phyloP scores from a whole-genome alignment of 2,329 filamentous ascomycete species.

The Aspergillus puulaauensis region DNA sequence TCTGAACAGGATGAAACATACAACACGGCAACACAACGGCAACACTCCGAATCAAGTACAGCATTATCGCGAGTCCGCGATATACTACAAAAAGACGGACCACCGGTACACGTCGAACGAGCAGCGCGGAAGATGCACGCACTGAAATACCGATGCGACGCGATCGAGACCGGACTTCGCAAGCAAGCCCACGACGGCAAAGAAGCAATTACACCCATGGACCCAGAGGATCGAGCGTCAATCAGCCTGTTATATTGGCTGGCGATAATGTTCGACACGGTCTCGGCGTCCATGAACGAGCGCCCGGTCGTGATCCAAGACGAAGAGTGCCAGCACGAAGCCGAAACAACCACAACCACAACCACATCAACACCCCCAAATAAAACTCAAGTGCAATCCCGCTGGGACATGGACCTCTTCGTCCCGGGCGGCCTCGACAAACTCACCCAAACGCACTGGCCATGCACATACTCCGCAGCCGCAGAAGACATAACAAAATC shows the following conservation, averaged over 20 bases:
- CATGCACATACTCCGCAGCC: background rate
- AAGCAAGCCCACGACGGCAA: background rate
- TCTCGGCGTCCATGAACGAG: background rate
- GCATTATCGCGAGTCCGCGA: background rate
- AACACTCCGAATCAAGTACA: too few species aligned
- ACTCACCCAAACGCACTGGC: background rate
- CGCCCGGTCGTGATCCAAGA: background rate
- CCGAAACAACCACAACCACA: background rate
- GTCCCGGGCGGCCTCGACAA: background rate
- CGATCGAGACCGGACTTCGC: background rate
- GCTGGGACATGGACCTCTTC: background rate
- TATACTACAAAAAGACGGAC: background rate
- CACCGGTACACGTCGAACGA: background rate
- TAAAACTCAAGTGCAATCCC: background rate
- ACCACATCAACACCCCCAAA: background rate
- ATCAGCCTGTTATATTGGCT: background rate
- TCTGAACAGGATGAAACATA: background rate
- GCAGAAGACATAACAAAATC: background rate
- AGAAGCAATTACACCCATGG: background rate
- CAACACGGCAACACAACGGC: too few species aligned
- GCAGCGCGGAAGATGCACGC: background rate
- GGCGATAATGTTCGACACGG: background rate
- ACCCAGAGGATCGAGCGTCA: background rate
- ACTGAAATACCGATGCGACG: background rate
- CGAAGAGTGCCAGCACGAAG: background rate